Conservation (phyloP, 306 rosid genomes). For the Begonia masoniana region DNA sequence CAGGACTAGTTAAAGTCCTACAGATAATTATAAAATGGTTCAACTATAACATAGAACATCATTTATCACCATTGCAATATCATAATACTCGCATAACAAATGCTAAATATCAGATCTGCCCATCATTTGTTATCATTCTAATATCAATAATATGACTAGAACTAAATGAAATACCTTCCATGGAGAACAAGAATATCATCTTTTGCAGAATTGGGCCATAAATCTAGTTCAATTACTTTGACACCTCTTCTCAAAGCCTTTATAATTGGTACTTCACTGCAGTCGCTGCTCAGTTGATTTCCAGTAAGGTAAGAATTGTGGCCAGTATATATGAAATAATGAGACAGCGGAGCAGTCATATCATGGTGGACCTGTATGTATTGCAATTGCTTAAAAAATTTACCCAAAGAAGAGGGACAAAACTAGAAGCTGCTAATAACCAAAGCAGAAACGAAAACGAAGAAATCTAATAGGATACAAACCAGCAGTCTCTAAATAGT, state of each 20-base stretch:
- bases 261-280: conserved; percentile 73
- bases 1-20: conserved; percentile 88
- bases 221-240: conserved; percentile 74
- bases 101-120: no score
- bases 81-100: no score
- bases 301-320: conserved; percentile 95
- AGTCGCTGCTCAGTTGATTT: conserved; percentile 89
- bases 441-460: background rate
- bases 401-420: background rate
- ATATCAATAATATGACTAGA: no score
- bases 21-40: conserved; percentile 15
- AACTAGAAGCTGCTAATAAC: background rate
- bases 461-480: no score
- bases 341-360: conserved; percentile 83
- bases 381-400: conserved; percentile 13
- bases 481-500: no score
- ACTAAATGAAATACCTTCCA: conserved; percentile 48
- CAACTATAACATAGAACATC: background rate
- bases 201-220: conserved; percentile 78
- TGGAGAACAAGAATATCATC: conserved; percentile 70
- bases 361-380: conserved; percentile 81
- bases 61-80: no score
- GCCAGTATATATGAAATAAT: conserved; percentile 94
- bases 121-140: no score
- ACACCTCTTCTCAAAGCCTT: conserved; percentile 58